Conservation (phyloP, 768 basidiomycete species). For the Kondoa malvinella region DNA sequence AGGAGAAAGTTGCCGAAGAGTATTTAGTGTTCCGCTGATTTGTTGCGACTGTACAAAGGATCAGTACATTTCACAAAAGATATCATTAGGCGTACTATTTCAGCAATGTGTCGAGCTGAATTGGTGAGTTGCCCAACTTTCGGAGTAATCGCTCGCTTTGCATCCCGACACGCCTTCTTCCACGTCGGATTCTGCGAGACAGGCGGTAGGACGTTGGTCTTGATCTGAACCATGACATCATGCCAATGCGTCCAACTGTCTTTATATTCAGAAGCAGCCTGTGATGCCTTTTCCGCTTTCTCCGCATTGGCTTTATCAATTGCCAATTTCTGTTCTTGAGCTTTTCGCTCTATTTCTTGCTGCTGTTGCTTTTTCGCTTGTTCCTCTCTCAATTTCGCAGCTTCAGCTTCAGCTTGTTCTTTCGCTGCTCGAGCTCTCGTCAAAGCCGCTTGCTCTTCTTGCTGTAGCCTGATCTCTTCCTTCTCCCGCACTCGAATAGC, state of each 20-base stretch:
- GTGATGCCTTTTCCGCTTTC: conserved; percentile 20
- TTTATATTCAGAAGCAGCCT: conserved; percentile 9
- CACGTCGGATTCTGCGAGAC: conserved; percentile 46
- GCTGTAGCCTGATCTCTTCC: conserved; percentile 46
- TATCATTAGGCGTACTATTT: conserved; percentile 7
- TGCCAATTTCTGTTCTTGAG: conserved; percentile 13
- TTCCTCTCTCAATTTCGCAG: conserved; percentile 10
- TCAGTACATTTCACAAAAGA: not conserved
- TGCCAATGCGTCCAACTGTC: conserved; percentile 11
- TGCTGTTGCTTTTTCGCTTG: conserved; percentile 9
- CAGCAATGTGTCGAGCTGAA: conserved; percentile 2
- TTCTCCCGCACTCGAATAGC: conserved; percentile 16
- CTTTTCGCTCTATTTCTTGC: conserved; percentile 7
- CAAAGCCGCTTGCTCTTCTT: conserved; percentile 42
- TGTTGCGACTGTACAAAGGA: not conserved
- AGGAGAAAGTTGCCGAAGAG: conserved; percentile 26
- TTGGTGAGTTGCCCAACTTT: conserved; percentile 29
- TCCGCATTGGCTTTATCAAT: conserved; percentile 14
- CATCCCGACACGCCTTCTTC: conserved; percentile 48
- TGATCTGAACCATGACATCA: conserved; percentile 41
- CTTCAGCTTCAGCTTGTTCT: conserved; percentile 11
- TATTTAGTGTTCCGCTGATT: conserved; percentile 12
- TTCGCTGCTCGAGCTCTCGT: conserved; percentile 38
- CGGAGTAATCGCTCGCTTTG: conserved; percentile 55
- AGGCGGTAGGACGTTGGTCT: conserved; percentile 45